A percentile compares a stretch with the other conserved stretches of the same genome.
Evolutionary conservation across 1,139 yeast species (phyloP).

Genomic region (Pichiaceae sp.): DNA sequence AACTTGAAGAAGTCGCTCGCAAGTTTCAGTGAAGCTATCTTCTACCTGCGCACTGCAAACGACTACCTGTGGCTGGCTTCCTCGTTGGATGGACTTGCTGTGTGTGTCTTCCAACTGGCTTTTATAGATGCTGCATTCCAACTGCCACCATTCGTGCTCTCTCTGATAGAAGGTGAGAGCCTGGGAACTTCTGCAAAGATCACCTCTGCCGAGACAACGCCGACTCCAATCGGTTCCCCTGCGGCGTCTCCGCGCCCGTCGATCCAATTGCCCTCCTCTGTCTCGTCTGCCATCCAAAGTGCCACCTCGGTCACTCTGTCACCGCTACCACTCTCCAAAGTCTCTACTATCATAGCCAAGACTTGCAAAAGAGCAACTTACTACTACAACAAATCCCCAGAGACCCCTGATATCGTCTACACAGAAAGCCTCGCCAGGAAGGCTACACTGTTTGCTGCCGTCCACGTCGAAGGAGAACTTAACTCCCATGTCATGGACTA

Average conservation of each 20-base stretch:
- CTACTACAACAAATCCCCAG: conserved; percentile 56
- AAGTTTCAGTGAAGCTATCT: conserved; percentile 65
- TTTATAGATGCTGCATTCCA: conserved; percentile 52
- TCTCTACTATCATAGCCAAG: conserved; percentile 43
- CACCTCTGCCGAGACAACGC: conserved; percentile 3
- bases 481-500: conserved; percentile 33
- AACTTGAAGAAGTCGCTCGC: conserved; percentile 61
- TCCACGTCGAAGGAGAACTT: conserved; percentile 45
- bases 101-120: conserved; percentile 54
- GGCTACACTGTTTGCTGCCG: conserved; percentile 50
- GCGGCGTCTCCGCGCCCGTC: conserved; percentile 40
- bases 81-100: conserved; percentile 72
- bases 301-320: conserved; percentile 5
- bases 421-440: conserved; percentile 65
- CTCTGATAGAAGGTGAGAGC: conserved; percentile 17
- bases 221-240: conserved; percentile 30
- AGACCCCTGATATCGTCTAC: conserved; percentile 78
- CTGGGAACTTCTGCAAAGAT: conserved; percentile 1
- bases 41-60: conserved; percentile 48
- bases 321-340: conserved; percentile 13
- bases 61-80: conserved; percentile 88
- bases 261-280: conserved; percentile 15
- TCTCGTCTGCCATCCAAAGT: conserved; percentile 6
- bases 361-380: conserved; percentile 42
- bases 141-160: conserved; percentile 42